Percentiles rank a stretch among this genome's conserved stretches.
Conservation (phyloP, 352 stramenopile species). For the Pythium inflatum region DNA sequence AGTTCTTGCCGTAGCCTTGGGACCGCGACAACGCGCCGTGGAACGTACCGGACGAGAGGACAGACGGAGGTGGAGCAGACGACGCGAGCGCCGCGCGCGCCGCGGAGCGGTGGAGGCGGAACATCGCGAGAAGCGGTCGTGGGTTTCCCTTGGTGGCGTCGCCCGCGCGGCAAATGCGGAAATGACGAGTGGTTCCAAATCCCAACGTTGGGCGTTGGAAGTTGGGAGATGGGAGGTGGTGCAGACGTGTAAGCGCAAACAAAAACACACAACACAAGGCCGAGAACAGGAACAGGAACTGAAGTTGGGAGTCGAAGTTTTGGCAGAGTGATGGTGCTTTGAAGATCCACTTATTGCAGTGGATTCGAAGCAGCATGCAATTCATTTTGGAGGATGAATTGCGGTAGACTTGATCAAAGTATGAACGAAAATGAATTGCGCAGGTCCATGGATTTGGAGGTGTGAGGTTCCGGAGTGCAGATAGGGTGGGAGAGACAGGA, state of each 20-base stretch:
- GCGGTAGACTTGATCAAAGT: not conserved
- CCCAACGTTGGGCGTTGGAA: not conserved
- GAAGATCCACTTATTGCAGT: slow-evolving; percentile 2
- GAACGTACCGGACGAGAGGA: slow-evolving; percentile 2
- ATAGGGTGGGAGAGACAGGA: not conserved
- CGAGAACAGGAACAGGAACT: too few species aligned
- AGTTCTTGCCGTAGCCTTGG: slow-evolving; percentile 17
- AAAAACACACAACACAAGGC: too few species aligned
- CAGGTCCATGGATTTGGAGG: slow-evolving; percentile 5
- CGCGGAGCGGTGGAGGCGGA: slow-evolving; percentile 51
- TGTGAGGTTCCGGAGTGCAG: slow-evolving; percentile 30
- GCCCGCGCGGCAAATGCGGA: slow-evolving; percentile 10
- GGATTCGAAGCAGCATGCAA: slow-evolving; percentile 24
- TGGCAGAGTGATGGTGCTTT: slow-evolving; percentile 30
- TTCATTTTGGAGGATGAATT: slow-evolving; percentile 20
- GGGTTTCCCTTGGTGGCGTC: not conserved
- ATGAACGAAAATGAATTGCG: slow-evolving; percentile 30
- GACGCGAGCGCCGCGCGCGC: not conserved
- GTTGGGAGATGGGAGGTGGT: not conserved
- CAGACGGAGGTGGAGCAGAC: slow-evolving; percentile 23
- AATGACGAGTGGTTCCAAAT: slow-evolving; percentile 7
- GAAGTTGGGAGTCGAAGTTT: slow-evolving; percentile 19
- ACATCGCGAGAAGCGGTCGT: too few species aligned
- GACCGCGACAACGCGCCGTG: not conserved
- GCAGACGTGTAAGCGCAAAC: slow-evolving; percentile 21